phyloP scores from a whole-genome alignment of 2,329 filamentous ascomycete genomes.

The Colletotrichum noveboracense region DNA sequence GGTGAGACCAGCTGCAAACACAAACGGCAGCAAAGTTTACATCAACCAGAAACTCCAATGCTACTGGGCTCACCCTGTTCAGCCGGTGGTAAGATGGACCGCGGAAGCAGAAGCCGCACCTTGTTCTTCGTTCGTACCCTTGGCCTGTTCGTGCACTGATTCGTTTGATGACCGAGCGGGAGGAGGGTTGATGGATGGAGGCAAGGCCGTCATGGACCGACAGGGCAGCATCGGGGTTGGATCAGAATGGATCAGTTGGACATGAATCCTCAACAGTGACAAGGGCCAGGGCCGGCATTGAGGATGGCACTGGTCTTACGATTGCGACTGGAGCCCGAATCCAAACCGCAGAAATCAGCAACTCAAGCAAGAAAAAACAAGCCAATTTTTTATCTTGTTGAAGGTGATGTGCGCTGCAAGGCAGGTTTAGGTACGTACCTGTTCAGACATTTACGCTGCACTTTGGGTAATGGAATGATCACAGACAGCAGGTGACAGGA shows the following conservation, averaged over 20 bases:
- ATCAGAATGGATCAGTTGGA: neutral
- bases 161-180: conserved; percentile 14
- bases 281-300: neutral
- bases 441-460: neutral
- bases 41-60: neutral
- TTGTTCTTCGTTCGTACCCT: neutral
- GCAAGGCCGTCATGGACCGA: neutral
- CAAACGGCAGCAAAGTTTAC: neutral
- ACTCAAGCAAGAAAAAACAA: neutral
- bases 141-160: conserved; percentile 9
- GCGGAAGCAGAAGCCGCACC: neutral
- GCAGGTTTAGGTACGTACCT: neutral
- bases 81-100: neutral
- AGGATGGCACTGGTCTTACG: neutral
- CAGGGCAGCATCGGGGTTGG: neutral
- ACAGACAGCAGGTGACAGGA: neutral
- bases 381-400: neutral
- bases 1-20: neutral
- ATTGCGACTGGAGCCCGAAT: neutral
- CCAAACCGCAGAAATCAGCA: neutral
- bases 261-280: neutral
- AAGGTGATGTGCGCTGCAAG: neutral
- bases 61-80: neutral
- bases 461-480: neutral
- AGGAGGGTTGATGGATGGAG: neutral